Percentiles rank a stretch among this genome's conserved stretches.
These are phyloP conservation scores for Achlya hypogyna DNA, from an alignment of 352 stramenopile species.

Conservation along the genomic window DNA sequence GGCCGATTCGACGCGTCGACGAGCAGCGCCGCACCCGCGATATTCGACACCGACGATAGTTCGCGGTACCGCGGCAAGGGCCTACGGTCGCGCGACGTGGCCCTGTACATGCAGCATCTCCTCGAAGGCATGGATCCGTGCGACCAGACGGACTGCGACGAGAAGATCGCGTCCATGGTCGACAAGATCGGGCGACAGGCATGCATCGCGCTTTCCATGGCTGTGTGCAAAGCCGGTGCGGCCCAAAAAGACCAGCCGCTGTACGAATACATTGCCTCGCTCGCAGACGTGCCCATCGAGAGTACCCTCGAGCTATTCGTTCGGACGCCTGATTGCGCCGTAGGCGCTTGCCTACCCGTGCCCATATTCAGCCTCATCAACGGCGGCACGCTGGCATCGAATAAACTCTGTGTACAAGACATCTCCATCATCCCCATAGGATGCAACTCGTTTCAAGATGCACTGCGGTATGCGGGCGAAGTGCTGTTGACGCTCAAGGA, in stretches of 20 bases:
- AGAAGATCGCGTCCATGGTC: constrained; percentile 38
- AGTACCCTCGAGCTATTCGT: background rate
- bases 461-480: constrained; percentile 44
- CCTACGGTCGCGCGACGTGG: background rate
- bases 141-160: constrained; percentile 42
- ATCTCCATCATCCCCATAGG: constrained; percentile 46
- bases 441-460: constrained; percentile 46
- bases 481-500: constrained; percentile 32
- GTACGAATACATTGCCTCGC: constrained; percentile 40
- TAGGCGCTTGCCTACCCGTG: constrained; percentile 44
- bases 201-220: constrained; percentile 48
- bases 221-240: constrained; percentile 50
- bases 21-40: constrained; percentile 27
- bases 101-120: constrained; percentile 13
- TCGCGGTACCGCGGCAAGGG: constrained; percentile 12
- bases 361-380: constrained; percentile 68
- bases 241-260: constrained; percentile 46
- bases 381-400: constrained; percentile 46
- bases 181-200: constrained; percentile 42
- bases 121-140: constrained; percentile 39
- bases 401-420: constrained; percentile 60
- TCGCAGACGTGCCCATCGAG: constrained; percentile 37
- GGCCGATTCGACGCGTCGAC: constrained; percentile 51
- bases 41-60: constrained; percentile 38
- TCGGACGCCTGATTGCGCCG: background rate